These are phyloP conservation scores for Botryotinia convoluta DNA, from an alignment of 2,329 filamentous ascomycete genomes.

Conservation along the genomic window DNA sequence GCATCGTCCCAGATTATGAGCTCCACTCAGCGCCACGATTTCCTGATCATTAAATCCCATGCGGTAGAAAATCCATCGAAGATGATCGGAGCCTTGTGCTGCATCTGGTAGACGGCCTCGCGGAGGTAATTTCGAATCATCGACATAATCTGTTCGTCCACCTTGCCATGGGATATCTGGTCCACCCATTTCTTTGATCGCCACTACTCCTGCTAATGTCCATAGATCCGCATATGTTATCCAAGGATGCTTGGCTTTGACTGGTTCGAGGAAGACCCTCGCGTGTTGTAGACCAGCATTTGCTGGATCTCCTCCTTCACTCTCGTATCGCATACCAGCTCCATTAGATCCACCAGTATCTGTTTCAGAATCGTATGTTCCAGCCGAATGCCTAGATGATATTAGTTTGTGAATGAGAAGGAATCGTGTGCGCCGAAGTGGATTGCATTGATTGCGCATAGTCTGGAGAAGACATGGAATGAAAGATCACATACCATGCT, in stretches of 20 bases:
- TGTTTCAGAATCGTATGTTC: constrained; percentile 57
- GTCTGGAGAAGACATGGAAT: neutral
- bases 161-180: constrained; percentile 55
- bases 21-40: constrained; percentile 55
- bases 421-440: neutral
- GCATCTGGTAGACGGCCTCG: constrained; percentile 56
- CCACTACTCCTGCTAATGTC: constrained; percentile 59
- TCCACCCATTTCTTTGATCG: constrained; percentile 59
- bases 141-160: constrained; percentile 60
- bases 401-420: neutral
- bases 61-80: constrained; percentile 55
- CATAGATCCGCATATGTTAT: constrained; percentile 65
- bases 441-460: neutral
- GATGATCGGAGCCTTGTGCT: constrained; percentile 52
- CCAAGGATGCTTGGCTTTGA: constrained; percentile 59
- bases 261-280: constrained; percentile 60
- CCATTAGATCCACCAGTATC: constrained; percentile 64
- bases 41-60: constrained; percentile 62
- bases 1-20: constrained; percentile 56
- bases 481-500: constrained; percentile 50
- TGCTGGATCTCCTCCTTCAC: constrained; percentile 61
- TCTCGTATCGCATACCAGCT: constrained; percentile 64
- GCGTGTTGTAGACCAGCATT: constrained; percentile 64
- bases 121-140: constrained; percentile 57
- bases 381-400: constrained; percentile 54